Base-by-base conservation (phyloP, 345 rosid species). In the Odontarrhena argentea region DNA sequence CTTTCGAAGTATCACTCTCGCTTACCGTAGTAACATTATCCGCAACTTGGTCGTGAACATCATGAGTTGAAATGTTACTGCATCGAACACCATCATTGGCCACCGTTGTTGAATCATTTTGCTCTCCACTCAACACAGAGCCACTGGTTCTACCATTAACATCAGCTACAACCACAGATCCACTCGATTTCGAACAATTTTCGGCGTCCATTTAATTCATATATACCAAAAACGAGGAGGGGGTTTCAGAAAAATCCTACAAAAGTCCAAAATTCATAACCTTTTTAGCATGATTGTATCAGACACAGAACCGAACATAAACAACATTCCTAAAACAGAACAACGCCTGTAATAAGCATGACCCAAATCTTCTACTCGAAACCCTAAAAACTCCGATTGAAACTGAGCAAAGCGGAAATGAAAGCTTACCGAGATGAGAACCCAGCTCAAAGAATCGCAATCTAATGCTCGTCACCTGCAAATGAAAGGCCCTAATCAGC, bases 191-290 rank as follows among this genome's bases (percentile, higher is more conserved):
- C 43, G 68, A 56, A 37, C 63, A 53, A 69, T 51, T 60, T 46
- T 60, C 72, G 45, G 24, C 48, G 44, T 79, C 87, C 89, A 85
- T 83, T 71, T 55, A 60, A 46, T 6, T 38, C 25, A 24, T 72
- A 47, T 38, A 64, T 18, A 73, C 28, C 37, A 41, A 24, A 71
- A 40, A 37, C 11, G 1, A 35, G 15, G 2, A 62, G 2, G 7
- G 52, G 10, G 26, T 28, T 36, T 7, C 1, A 59, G 6, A 63
- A 9, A 45, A 64, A 65, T 65, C 67, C 71, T 73, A 65, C 53
- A 48, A 71, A 55, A 18, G 50, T 48, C 11, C n/a, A 0, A 63
- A 56, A 70, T 43, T 41, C 43, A 36, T 9, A n/a, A 25, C 38
- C 13, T 42, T 9, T 60, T 60, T 18, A 60, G 38, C 5, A 18